Base-by-base conservation (phyloP, 148 eudicot genomes). In the Cornus kousa region DNA sequence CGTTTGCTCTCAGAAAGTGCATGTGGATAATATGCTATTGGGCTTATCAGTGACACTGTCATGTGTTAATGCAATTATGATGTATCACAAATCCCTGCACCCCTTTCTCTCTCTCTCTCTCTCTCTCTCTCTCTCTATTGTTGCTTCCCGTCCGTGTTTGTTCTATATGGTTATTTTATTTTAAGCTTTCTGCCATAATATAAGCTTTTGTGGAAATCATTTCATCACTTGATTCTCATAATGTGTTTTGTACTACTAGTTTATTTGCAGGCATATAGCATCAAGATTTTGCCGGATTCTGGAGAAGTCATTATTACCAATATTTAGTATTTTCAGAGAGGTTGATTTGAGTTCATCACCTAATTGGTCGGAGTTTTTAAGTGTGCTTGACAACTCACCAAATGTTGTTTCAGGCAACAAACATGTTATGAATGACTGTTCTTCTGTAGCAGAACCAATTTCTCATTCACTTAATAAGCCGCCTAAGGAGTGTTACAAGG, bases 221-320 rank as follows among this genome's bases (percentile, higher is more conserved):
- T 37, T 59, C 68, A 67, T 73, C n/a, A 24, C 32, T 9, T 74
- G 40, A 33, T 86, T 55, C 81, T 87, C 74, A 84, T 74, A 77
- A 76, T 80, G 60, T 82, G 73, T 79, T 68, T 81, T 87, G 71
- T 84, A 70, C 85, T 87, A 96, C 85, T 87, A 96, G 99, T 92
- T 88, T 84, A 87, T 90, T 77, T 76, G 89, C 93, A 96, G 95
- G 94, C 84, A 88, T 81, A 84, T 96, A 86, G 89, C 90, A 71
- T 87, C 95, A 43, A 87, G 75, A 71, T 74, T 93, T 87, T 87
- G 89, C 84, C 80, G 53, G 75, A 74, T 83, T 65, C 80, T 96
- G 80, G 82, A 88, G 90, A 84, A 88, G 76, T 86, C 82, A 50
- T 77, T 85, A 72, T 50, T 77, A 32, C 80, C 79, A 46, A 68